These are phyloP conservation scores for Dillenia suffruticosa DNA, from an alignment of 164 flowering plant genomes.

Conservation along the genomic window DNA sequence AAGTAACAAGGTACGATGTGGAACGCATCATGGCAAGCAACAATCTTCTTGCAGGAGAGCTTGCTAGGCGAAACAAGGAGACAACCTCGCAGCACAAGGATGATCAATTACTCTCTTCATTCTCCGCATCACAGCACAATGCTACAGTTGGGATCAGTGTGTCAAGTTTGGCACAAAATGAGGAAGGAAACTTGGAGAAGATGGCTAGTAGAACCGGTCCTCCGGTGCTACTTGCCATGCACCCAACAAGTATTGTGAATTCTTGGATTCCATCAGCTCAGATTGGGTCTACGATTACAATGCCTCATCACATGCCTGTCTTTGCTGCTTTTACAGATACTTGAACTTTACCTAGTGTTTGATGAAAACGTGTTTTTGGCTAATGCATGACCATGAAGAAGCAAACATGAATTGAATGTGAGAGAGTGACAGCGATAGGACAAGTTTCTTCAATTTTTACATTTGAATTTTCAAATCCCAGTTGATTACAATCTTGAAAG, in stretches of 20 bases:
- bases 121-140: slow-evolving; percentile 16
- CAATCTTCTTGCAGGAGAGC: slow-evolving; percentile 49
- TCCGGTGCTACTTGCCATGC: slow-evolving; percentile 23
- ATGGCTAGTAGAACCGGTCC: slow-evolving; percentile 1
- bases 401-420: too few relatives aligned
- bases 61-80: slow-evolving; percentile 37
- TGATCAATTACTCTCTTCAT: neutral
- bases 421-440: too few relatives aligned
- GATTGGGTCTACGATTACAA: slow-evolving; percentile 22
- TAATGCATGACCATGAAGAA: too few relatives aligned
- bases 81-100: neutral
- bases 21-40: slow-evolving; percentile 60
- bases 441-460: slow-evolving; percentile 2
- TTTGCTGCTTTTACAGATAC: slow-evolving; percentile 63
- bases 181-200: slow-evolving; percentile 43
- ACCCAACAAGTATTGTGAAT: slow-evolving; percentile 10
- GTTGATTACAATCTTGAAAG: slow-evolving; percentile 9
- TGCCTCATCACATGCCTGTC: slow-evolving; percentile 38
- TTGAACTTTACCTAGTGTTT: neutral
- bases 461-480: slow-evolving; percentile 5
- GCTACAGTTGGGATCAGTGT: slow-evolving; percentile 6
- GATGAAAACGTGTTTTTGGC: too few relatives aligned
- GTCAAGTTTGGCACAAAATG: slow-evolving; percentile 44
- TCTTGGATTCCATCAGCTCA: slow-evolving; percentile 40
- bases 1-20: slow-evolving; percentile 53